These are phyloP conservation scores for Lepidium africanum DNA, from an alignment of 345 rosid species.

Conservation along the genomic window DNA sequence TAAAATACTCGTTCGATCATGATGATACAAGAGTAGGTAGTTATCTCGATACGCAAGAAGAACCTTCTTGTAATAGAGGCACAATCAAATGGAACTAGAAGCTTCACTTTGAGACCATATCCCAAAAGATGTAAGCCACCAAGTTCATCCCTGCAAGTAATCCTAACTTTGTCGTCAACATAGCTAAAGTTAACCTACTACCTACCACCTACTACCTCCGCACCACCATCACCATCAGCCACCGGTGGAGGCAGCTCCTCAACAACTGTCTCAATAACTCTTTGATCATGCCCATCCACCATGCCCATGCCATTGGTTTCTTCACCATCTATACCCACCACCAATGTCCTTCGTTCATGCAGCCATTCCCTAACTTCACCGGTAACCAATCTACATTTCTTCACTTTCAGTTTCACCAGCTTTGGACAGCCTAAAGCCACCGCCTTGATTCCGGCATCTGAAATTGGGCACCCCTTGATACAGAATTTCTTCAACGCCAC, in stretches of 20 bases:
- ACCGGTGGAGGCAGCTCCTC: conserved; percentile 24
- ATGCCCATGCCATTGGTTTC: conserved; percentile 31
- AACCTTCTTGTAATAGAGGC: not conserved
- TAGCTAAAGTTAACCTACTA: conserved; percentile 47
- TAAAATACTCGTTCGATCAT: too few species aligned
- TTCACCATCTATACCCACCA: conserved; percentile 53
- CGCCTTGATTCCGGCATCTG: conserved; percentile 60
- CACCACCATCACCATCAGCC: conserved; percentile 28
- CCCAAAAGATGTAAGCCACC: conserved; percentile 39
- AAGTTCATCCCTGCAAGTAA: conserved; percentile 43
- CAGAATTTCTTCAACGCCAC: conserved; percentile 64
- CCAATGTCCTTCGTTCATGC: conserved; percentile 38
- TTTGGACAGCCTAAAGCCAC: conserved; percentile 72
- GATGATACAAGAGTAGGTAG: not conserved
- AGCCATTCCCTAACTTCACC: conserved; percentile 51
- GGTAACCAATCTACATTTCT: conserved; percentile 67
- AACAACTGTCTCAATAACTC: conserved; percentile 36
- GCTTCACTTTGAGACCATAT: conserved; percentile 43
- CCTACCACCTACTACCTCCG: conserved; percentile 24
- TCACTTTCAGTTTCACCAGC: conserved; percentile 73
- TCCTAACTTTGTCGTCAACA: conserved; percentile 43
- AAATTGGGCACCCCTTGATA: conserved; percentile 67
- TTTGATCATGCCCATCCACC: conserved; percentile 30
- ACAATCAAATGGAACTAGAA: conserved; percentile 12
- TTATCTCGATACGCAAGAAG: not conserved